Evolutionary conservation across 2,329 filamentous ascomycete genomes (phyloP).

Genomic region (Ceratocystis lukuohia): DNA sequence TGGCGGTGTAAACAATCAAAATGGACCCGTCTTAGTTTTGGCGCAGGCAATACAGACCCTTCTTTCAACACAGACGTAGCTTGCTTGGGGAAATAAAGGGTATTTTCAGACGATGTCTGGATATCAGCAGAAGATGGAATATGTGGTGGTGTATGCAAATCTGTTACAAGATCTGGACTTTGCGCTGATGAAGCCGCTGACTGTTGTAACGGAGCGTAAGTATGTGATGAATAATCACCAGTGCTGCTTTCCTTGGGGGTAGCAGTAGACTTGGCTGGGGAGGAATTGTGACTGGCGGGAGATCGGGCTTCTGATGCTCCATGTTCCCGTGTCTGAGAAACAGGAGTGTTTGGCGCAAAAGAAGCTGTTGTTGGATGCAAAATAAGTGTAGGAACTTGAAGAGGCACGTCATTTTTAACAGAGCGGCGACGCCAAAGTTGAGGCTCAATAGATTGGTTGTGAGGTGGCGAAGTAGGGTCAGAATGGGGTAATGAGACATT

Average conservation of each 20-base stretch:
- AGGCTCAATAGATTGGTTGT: slow-evolving; percentile 17
- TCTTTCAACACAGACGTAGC: background rate
- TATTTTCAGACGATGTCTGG: slow-evolving; percentile 26
- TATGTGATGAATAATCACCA: background rate
- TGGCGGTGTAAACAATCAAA: slow-evolving; percentile 38
- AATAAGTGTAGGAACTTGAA: slow-evolving; percentile 34
- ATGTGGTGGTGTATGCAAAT: background rate
- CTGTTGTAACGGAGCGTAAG: background rate
- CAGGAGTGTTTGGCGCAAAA: background rate
- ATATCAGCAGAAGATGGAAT: background rate
- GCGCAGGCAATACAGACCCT: slow-evolving; percentile 30
- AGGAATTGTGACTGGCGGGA: background rate
- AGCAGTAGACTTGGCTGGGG: background rate
- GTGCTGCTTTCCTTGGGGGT: background rate
- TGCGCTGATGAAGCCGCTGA: background rate
- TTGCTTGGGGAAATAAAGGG: slow-evolving; percentile 28
- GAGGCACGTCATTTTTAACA: slow-evolving; percentile 34
- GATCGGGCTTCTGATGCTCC: background rate
- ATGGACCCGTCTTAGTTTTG: slow-evolving; percentile 33
- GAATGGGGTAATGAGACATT: background rate
- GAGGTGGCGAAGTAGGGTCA: background rate
- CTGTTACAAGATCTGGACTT: no score
- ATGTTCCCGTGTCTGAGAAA: background rate
- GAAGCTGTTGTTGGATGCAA: background rate
- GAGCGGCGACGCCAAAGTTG: slow-evolving; percentile 40